A percentile compares a stretch with the other conserved stretches of the same genome.
These are phyloP conservation scores for Kluyveromyces marxianus DNA, from an alignment of 1,139 yeast species.

Conservation along the genomic window DNA sequence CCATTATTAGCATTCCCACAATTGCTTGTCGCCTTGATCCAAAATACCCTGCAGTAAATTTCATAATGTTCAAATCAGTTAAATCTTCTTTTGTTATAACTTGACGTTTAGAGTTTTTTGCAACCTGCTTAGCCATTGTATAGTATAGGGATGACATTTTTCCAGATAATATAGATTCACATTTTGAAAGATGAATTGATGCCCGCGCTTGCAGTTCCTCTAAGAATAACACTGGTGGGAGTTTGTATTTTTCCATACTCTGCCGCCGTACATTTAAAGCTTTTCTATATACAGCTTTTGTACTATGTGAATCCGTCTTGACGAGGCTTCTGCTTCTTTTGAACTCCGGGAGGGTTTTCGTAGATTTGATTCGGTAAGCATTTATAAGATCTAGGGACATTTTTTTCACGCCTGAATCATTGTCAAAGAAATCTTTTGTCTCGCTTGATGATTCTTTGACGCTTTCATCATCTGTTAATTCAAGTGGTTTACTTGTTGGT, in stretches of 20 bases:
- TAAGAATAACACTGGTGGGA: slow-evolving; percentile 19
- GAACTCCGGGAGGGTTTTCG: not conserved
- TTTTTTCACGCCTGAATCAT: not conserved
- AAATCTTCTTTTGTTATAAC: slow-evolving; percentile 44
- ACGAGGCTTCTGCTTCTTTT: not conserved
- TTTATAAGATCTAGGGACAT: not conserved
- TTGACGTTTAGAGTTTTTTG: slow-evolving; percentile 34
- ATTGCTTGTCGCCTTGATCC: slow-evolving; percentile 51
- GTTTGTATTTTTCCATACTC: slow-evolving; percentile 7
- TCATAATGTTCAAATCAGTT: slow-evolving; percentile 39
- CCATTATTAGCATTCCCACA: slow-evolving; percentile 37
- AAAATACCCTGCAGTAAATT: slow-evolving; percentile 53
- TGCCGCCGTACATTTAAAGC: slow-evolving; percentile 3
- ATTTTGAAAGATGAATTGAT: slow-evolving; percentile 29
- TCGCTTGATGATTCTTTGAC: not conserved
- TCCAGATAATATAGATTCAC: slow-evolving; percentile 42
- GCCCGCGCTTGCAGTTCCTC: slow-evolving; percentile 28
- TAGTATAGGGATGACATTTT: slow-evolving; percentile 42
- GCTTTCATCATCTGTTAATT: slow-evolving; percentile 4
- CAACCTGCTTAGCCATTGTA: slow-evolving; percentile 38
- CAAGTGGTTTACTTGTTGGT: not conserved
- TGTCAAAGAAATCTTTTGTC: not conserved
- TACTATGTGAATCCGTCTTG: not conserved
- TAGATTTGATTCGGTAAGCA: not conserved
- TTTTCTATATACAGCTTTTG: not conserved